Conservation (phyloP, 2,329 filamentous ascomycete species). For the Trichophyton simii region DNA sequence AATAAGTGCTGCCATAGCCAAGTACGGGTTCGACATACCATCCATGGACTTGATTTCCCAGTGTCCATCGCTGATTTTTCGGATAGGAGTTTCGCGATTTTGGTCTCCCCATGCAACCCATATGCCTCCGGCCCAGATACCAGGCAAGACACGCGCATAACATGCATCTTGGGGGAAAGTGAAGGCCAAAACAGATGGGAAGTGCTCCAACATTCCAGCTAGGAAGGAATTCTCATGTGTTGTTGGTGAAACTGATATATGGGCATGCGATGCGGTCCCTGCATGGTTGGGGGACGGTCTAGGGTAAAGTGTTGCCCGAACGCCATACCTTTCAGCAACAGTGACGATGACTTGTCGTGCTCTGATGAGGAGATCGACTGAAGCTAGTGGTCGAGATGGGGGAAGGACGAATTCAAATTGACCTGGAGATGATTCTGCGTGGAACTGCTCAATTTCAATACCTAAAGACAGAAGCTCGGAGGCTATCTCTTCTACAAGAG, state of each 20-base stretch:
- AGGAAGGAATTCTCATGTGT: constrained; percentile 52
- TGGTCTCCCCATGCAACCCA: constrained; percentile 73
- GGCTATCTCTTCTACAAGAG: constrained; percentile 54
- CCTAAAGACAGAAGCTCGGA: constrained; percentile 47
- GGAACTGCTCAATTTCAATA: constrained; percentile 59
- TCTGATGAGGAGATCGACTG: constrained; percentile 60
- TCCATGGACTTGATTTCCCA: constrained; percentile 20
- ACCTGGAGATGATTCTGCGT: constrained; percentile 58
- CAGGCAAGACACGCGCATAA: constrained; percentile 56
- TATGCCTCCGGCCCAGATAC: constrained; percentile 65
- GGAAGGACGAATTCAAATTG: constrained; percentile 69
- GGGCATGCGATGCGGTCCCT: constrained; percentile 57
- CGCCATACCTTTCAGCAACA: constrained; percentile 49
- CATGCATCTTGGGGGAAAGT: constrained; percentile 53
- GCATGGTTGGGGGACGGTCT: constrained; percentile 48
- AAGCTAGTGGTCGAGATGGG: constrained; percentile 48
- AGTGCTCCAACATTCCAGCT: constrained; percentile 54
- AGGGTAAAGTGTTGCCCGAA: constrained; percentile 61
- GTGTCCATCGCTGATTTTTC: constrained; percentile 14
- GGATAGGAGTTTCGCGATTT: constrained; percentile 20
- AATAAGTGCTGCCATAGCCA: constrained; percentile 16
- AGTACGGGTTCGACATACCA: constrained; percentile 21
- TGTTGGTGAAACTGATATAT: constrained; percentile 51
- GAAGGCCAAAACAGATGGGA: constrained; percentile 56
- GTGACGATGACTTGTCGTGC: constrained; percentile 56